Percentiles rank a stretch among this genome's conserved stretches.
phyloP scores from a whole-genome alignment of 2,329 filamentous ascomycete genomes.

The Xenosphaeropsis pyriputrescens region DNA sequence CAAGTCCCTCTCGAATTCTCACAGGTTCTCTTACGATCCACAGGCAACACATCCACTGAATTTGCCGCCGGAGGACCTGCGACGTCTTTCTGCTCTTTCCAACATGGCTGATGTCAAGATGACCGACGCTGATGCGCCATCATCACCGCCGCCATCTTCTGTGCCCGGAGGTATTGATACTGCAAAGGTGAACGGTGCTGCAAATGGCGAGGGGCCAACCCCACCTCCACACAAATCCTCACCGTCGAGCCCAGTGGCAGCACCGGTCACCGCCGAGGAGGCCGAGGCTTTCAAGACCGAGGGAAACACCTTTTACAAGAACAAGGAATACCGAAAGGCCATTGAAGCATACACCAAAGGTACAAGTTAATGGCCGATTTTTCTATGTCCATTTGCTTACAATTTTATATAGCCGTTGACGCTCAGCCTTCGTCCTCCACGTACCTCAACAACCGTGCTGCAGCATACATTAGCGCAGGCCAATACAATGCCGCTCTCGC shows the following conservation, averaged over 20 bases:
- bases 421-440: constrained; percentile 74
- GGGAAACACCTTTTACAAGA: constrained; percentile 96
- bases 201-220: constrained; percentile 33
- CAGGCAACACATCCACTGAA: constrained; percentile 73
- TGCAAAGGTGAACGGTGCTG: constrained; percentile 24
- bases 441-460: constrained; percentile 88
- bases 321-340: constrained; percentile 74
- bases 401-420: constrained; percentile 54
- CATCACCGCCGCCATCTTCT: constrained; percentile 36
- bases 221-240: constrained; percentile 61
- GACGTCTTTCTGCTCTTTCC: constrained; percentile 33
- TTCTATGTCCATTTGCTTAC: no score
- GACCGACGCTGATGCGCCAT: constrained; percentile 60
- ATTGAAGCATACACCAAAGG: constrained; percentile 93
- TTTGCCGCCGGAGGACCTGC: constrained; percentile 76
- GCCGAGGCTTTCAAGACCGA: constrained; percentile 84
- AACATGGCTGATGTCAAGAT: constrained; percentile 45
- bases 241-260: constrained; percentile 39
- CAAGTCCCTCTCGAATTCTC: constrained; percentile 8
- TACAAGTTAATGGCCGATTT: constrained; percentile 23
- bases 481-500: constrained; percentile 69
- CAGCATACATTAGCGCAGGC: constrained; percentile 80
- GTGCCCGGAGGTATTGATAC: constrained; percentile 24
- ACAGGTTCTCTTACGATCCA: constrained; percentile 34
- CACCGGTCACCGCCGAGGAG: constrained; percentile 42